phyloP scores from a whole-genome alignment of 2,329 filamentous ascomycete species.

The Myriosclerotinia curreyana region DNA sequence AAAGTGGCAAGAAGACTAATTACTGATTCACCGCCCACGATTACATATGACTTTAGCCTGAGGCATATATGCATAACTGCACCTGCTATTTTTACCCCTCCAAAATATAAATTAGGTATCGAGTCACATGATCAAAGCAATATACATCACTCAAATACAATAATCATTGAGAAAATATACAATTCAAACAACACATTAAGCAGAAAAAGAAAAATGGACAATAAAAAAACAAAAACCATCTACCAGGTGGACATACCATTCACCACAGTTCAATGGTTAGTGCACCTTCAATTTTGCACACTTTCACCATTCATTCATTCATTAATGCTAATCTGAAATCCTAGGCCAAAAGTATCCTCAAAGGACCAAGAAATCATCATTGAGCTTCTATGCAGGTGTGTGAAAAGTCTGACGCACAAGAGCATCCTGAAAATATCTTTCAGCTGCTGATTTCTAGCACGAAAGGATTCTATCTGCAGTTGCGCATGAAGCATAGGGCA shows the following conservation, averaged over 20 bases:
- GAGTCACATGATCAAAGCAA: too few species aligned
- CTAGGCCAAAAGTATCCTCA: conserved; percentile 58
- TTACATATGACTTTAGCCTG: too few species aligned
- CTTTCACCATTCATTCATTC: background rate
- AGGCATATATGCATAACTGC: too few species aligned
- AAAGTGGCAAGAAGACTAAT: too few species aligned
- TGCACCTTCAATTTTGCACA: background rate
- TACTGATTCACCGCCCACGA: too few species aligned
- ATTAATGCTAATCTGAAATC: conserved; percentile 17
- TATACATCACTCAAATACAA: too few species aligned
- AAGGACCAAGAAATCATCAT: conserved; percentile 62
- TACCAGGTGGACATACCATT: conserved; percentile 66
- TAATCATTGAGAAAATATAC: too few species aligned
- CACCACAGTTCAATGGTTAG: conserved; percentile 58
- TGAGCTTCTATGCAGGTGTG: conserved; percentile 65
- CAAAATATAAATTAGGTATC: too few species aligned
- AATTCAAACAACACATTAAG: too few species aligned
- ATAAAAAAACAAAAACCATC: conserved; percentile 52
- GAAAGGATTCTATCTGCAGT: background rate
- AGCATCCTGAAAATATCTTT: background rate
- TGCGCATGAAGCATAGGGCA: background rate
- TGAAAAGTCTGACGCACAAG: conserved; percentile 20
- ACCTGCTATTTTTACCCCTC: too few species aligned
- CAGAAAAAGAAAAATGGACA: conserved; percentile 45
- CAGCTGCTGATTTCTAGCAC: background rate